Evolutionary conservation across 2,329 filamentous ascomycete genomes (phyloP), one percentile per base, ranked within the genome.

Genomic region (Zasmidium cellare): DNA sequence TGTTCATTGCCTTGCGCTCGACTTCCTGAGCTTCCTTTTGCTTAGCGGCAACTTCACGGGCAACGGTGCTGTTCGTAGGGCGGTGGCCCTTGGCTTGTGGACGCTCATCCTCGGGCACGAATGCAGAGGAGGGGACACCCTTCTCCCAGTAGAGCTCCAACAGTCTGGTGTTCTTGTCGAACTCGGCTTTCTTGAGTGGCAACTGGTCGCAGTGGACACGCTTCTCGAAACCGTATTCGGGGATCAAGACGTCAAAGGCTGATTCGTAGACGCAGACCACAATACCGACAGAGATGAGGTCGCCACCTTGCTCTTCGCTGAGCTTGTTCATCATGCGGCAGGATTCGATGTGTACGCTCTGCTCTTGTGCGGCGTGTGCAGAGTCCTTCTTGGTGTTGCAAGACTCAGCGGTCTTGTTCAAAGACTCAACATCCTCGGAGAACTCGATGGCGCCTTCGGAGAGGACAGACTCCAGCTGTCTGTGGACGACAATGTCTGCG

Each of bases 341-440:
- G 3, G 93, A 91, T 74, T 97, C 94, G 63, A 99, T 97, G 77
- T 99, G 94, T 51, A 99, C 92, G 75, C 94, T 97, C 79, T 99
- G 94, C 75, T 99, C 94, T 75, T 99, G 94, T 14, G 94, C 94
- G 70, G 91, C 94, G 78, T 96, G 93, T 1, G 94, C 92, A 12
- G 92, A 97, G 73, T 99, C 94, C 76, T 97, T 99, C 87, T 97
- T 99, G 72, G 90, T 96, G 80, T 99, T 99, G 83, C 91, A 96
- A 67, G 91, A 86, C 76, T 99, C 94, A 9, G 92, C 90, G 51
- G 90, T 96, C 85, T 97, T 99, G 69, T 87, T 87, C 45, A 99
- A 81, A 57, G 82, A 87, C 72, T 99, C 94, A 60, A 94, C 76
- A 61, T 99, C 94, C 66, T 99, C 94, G 3, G 80, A 87, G 74